Evolutionary conservation across 2,329 filamentous ascomycete species (phyloP).

Genomic region (Huntiella savannae): DNA sequence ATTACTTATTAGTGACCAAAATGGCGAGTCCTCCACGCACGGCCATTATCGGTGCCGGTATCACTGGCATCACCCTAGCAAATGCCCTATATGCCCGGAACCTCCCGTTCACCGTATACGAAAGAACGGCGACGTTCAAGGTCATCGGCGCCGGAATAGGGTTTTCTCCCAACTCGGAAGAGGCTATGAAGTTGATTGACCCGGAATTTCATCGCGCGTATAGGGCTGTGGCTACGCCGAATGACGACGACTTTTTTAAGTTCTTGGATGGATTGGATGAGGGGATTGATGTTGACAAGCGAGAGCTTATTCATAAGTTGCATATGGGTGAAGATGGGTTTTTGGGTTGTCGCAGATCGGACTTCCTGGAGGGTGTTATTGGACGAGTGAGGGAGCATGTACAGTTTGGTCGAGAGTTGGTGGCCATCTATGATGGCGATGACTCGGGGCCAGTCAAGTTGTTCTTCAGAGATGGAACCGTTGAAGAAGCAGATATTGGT

Average conservation of each 20-base stretch:
- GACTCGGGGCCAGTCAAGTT: background rate
- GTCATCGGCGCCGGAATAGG: constrained; percentile 26
- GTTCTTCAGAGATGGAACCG: constrained; percentile 1
- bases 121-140: constrained; percentile 19
- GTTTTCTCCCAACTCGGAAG: constrained; percentile 21
- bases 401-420: background rate
- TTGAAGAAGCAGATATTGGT: constrained; percentile 2
- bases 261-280: constrained; percentile 21
- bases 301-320: constrained; percentile 18
- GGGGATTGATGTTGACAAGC: constrained; percentile 8
- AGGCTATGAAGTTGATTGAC: constrained; percentile 2
- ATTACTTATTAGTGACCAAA: too few relatives aligned
- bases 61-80: constrained; percentile 24
- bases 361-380: constrained; percentile 19
- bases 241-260: constrained; percentile 20
- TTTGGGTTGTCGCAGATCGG: constrained; percentile 22
- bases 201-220: background rate
- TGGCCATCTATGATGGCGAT: background rate
- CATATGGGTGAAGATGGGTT: constrained; percentile 23
- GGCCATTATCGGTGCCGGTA: constrained; percentile 27
- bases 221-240: constrained; percentile 14
- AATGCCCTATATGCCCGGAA: constrained; percentile 21
- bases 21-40: constrained; percentile 12
- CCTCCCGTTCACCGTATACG: constrained; percentile 22
- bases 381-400: background rate